Evolutionary conservation across 2,329 filamentous ascomycete species (phyloP).

Genomic region (Diplodia corticola): DNA sequence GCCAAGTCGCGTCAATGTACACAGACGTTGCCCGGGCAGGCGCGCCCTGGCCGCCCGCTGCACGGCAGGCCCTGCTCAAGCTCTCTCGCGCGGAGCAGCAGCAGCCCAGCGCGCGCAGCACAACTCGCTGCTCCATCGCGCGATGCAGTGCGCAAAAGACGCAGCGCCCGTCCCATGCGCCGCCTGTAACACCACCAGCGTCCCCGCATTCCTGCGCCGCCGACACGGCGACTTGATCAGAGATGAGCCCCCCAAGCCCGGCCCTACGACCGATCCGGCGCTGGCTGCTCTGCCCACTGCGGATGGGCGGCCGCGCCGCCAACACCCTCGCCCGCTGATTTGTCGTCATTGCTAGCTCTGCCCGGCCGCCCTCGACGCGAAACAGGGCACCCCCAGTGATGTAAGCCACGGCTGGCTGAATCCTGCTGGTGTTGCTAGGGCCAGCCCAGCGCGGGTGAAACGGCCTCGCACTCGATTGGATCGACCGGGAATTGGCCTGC

Average conservation of each 20-base stretch:
- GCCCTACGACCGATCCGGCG: conserved; percentile 18
- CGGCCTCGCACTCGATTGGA: conserved; percentile 15
- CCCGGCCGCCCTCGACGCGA: not conserved
- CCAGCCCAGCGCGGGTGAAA: conserved; percentile 13
- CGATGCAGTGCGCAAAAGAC: not conserved
- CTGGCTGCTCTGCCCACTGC: conserved; percentile 13
- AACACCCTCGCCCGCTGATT: conserved; percentile 12
- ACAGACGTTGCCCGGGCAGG: conserved; percentile 23
- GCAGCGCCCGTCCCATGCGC: conserved; percentile 16
- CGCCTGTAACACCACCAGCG: conserved; percentile 12
- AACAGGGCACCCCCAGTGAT: conserved; percentile 18
- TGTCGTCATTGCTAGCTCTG: conserved; percentile 10
- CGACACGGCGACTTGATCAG: conserved; percentile 17
- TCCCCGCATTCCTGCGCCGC: conserved; percentile 20
- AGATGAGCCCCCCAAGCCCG: conserved; percentile 7
- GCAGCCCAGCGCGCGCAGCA: conserved; percentile 6
- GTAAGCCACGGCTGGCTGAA: conserved; percentile 17
- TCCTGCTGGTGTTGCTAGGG: conserved; percentile 19
- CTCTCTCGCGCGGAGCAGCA: conserved; percentile 7
- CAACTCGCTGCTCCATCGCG: conserved; percentile 6
- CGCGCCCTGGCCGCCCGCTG: conserved; percentile 13
- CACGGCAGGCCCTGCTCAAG: not conserved
- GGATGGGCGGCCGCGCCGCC: not conserved
- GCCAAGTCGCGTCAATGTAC: conserved; percentile 12
- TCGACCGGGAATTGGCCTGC: conserved; percentile 17